phyloP scores from a whole-genome alignment of 1,284 basidiomycete genomes.

The Microbotryomycetes sp. region DNA sequence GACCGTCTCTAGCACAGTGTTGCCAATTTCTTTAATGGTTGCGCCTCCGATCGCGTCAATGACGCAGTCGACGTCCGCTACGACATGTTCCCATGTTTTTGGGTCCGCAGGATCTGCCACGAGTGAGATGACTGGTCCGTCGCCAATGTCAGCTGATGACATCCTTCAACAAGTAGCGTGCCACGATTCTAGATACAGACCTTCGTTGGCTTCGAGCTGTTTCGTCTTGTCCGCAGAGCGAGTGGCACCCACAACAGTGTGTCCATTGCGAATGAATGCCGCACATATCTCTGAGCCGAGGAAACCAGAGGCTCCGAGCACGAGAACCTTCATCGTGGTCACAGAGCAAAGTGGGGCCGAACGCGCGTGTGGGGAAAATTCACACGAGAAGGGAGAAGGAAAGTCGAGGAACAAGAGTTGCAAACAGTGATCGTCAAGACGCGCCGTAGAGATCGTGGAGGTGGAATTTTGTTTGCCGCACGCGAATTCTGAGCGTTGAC shows the following conservation, averaged over 20 bases:
- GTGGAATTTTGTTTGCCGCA: no score
- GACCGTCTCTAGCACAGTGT: constrained; percentile 9
- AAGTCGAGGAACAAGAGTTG: no score
- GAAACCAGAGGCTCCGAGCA: constrained; percentile 48
- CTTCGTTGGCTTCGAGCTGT: constrained; percentile 49
- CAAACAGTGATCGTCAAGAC: no score
- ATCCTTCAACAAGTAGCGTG: no score
- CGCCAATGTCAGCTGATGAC: no score
- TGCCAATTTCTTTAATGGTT: constrained; percentile 29
- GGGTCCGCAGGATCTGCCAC: constrained; percentile 45
- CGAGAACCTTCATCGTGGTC: constrained; percentile 42
- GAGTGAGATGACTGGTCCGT: constrained; percentile 46
- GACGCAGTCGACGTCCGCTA: constrained; percentile 48
- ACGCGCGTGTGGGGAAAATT: not conserved
- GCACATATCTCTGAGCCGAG: constrained; percentile 49
- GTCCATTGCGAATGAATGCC: constrained; percentile 52
- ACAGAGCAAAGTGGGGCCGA: not conserved
- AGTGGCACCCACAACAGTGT: constrained; percentile 52
- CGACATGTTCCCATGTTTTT: constrained; percentile 45
- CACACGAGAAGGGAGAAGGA: no score
- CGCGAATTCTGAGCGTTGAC: no score
- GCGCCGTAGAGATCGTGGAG: no score
- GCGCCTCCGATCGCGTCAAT: constrained; percentile 44
- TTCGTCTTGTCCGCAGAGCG: constrained; percentile 47
- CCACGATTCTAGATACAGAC: constrained; percentile 4